Evolutionary conservation across 495 filamentous ascomycete species (phyloP).

Genomic region (Penicillium paxilli): DNA sequence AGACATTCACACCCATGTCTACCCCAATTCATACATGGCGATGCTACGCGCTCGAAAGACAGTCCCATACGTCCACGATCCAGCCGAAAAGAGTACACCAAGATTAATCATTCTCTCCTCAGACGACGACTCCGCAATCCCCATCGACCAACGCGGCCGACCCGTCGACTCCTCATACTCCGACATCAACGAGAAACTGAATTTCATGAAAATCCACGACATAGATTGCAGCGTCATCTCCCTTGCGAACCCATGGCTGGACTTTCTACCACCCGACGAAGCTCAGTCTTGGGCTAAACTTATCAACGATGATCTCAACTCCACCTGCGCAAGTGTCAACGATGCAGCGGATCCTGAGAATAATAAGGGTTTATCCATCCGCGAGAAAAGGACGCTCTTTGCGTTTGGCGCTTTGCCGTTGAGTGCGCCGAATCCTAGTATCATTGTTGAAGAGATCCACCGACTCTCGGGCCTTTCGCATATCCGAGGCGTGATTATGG

Average conservation of each 20-base stretch:
- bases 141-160: conserved; percentile 57
- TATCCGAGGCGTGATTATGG: conserved; percentile 84
- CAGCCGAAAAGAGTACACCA: conserved; percentile 55
- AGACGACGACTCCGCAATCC: conserved; percentile 56
- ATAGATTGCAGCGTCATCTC: conserved; percentile 86
- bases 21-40: conserved; percentile 78
- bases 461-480: conserved; percentile 60
- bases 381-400: conserved; percentile 53
- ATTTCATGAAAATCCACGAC: conserved; percentile 82
- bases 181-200: conserved; percentile 69
- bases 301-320: conserved; percentile 77
- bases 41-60: conserved; percentile 73
- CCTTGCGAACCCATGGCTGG: conserved; percentile 94
- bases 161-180: conserved; percentile 76
- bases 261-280: conserved; percentile 68
- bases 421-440: conserved; percentile 58
- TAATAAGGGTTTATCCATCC: conserved; percentile 9
- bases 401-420: conserved; percentile 83
- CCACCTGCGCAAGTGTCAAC: conserved; percentile 59
- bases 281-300: conserved; percentile 60
- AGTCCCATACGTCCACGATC: conserved; percentile 77
- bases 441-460: conserved; percentile 62
- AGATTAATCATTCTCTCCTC: conserved; percentile 79
- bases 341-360: conserved; percentile 40
- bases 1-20: conserved; percentile 95